Evolutionary conservation across 495 filamentous ascomycete genomes (phyloP).

Genomic region (Hypoxylon cercidicola): DNA sequence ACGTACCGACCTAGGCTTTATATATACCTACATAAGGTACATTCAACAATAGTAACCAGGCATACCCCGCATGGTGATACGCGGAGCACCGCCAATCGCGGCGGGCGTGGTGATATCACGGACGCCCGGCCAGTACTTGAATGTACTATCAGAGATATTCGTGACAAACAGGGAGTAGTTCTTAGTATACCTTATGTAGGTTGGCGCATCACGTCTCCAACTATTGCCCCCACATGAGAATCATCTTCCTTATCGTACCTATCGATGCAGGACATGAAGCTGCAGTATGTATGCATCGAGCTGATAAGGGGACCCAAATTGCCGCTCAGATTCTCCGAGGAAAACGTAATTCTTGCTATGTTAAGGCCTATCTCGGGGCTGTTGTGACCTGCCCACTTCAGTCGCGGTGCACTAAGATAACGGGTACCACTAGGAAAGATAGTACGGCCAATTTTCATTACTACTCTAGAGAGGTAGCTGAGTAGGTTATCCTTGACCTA

Average conservation of each 20-base stretch:
- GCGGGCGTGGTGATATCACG: conserved; percentile 24
- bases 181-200: conserved; percentile 14
- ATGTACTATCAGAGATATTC: conserved; percentile 16
- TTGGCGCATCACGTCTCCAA: conserved; percentile 6
- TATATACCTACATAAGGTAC: conserved; percentile 3
- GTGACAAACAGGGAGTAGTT: conserved; percentile 8
- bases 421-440: not conserved
- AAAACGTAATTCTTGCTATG: conserved; percentile 21
- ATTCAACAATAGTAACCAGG: not conserved
- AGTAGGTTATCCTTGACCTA: not conserved
- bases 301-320: conserved; percentile 30
- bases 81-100: conserved; percentile 27
- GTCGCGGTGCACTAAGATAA: conserved; percentile 7
- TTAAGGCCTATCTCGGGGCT: conserved; percentile 21
- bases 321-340: conserved; percentile 4
- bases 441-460: conserved; percentile 7
- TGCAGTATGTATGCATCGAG: conserved; percentile 13
- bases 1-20: not conserved
- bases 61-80: conserved; percentile 32
- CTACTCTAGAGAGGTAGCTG: not conserved
- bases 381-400: conserved; percentile 11
- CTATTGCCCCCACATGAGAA: conserved; percentile 22
- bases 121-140: conserved; percentile 1
- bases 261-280: conserved; percentile 7
- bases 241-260: conserved; percentile 29